Percentiles rank a stretch among this genome's conserved stretches.
Evolutionary conservation across 257 asterid species (phyloP).

Genomic region (Solanum appendiculatum): DNA sequence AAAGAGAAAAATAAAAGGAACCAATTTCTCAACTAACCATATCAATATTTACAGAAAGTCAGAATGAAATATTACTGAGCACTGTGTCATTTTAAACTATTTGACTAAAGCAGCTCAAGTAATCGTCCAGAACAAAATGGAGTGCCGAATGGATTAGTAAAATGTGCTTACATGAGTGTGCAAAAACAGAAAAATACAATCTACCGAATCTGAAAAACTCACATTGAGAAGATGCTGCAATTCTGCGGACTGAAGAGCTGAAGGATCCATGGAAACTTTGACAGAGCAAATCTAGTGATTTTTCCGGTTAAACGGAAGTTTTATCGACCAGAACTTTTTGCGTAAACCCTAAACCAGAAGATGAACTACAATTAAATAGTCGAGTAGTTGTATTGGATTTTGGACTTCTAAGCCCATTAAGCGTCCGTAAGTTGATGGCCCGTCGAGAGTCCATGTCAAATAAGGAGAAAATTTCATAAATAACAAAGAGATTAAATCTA

Average conservation of each 20-base stretch:
- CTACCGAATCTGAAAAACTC: background rate
- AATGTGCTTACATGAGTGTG: background rate
- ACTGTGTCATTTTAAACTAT: background rate
- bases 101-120: background rate
- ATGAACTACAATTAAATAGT: background rate
- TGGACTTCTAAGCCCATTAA: background rate
- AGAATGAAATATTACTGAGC: background rate
- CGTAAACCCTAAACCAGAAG: background rate
- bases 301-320: background rate
- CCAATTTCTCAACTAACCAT: background rate
- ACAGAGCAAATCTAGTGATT: background rate
- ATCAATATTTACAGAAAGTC: background rate
- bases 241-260: constrained; percentile 34
- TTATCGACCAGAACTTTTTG: background rate
- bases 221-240: constrained; percentile 42
- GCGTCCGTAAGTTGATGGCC: background rate
- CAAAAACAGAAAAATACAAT: background rate
- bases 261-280: constrained; percentile 36
- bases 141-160: background rate
- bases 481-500: too few species aligned
- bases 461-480: too few species aligned
- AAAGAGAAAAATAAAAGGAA: background rate
- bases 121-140: background rate
- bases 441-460: background rate
- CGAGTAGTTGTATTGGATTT: background rate